phyloP scores from a whole-genome alignment of 2,329 filamentous ascomycete species.

The Ophiostoma sp. region DNA sequence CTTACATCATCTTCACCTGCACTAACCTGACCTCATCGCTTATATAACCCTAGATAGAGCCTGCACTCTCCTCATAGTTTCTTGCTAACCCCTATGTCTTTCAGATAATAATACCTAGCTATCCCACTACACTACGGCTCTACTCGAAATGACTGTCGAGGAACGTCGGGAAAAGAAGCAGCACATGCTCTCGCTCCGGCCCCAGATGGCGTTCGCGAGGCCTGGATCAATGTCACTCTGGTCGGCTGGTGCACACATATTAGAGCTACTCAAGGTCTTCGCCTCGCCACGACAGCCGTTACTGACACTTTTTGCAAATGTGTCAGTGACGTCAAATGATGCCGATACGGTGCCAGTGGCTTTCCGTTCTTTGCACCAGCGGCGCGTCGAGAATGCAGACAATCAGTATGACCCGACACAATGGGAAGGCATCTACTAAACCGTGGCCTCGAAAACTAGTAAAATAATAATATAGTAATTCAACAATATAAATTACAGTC shows the following conservation, averaged over 20 bases:
- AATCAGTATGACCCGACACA: background rate
- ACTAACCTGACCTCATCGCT: no score
- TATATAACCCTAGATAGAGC: no score
- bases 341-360: background rate
- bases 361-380: background rate
- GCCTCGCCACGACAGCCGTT: background rate
- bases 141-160: background rate
- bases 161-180: background rate
- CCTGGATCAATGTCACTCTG: slow-evolving; percentile 7
- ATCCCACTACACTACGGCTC: no score
- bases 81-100: no score
- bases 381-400: background rate
- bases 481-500: background rate
- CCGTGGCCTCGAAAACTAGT: no score
- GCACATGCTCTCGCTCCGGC: background rate
- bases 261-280: background rate
- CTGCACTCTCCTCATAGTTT: no score
- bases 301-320: background rate
- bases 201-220: slow-evolving; percentile 9
- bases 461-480: no score
- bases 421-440: no score
- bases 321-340: background rate
- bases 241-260: background rate
- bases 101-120: no score
- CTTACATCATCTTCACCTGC: no score